Evolutionary conservation across 108 stramenopile species (phyloP), one percentile per base, ranked within the genome.

Genomic region (Skeletonema menzelii): DNA sequence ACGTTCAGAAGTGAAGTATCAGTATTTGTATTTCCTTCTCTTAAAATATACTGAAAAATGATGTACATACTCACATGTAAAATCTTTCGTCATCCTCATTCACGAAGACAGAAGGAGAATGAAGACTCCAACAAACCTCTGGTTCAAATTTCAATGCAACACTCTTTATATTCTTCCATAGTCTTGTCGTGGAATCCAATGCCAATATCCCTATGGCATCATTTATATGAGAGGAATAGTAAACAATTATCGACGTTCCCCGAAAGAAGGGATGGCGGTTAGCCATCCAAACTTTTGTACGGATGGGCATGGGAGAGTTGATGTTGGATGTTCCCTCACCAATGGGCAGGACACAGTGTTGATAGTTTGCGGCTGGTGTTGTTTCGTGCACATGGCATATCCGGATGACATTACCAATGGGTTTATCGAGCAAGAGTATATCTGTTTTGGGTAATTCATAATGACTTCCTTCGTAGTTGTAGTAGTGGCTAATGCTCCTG

Each of bases 291-390:
- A 44, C 19, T 17, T 44, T 17, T 17, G 46, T 20, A 17, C 20
- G 11, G 46, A 65, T 44, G 26, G 65, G 65, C 65, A 65, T 65
- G 19, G 65, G 65, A 10, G 19, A 20, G 31, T 38, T 63, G 35
- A 63, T 15, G 31, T 38, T 63, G 31, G 53, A 32, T 3, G 31
- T 32, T 32, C 31, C 31, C 31, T 32, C 31, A 32, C 31, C 3
- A 32, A 32, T 32, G 31, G 31, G 31, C 31, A 32, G 31, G 31
- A 32, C 31, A 32, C 31, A 32, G 31, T 32, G 31, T 32, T 32
- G 31, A 32, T 32, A 32, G 31, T 32, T 32, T 32, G 31, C 7
- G 31, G 3, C 31, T 32, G 31, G 31, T 32, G 31, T 32, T 32
- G 31, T 32, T 32, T 32, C 31, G 31, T 32, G 31, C 31, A 32